phyloP scores from a whole-genome alignment of 176 grass and related monocot genomes.

The Rhynchospora tenuis region DNA sequence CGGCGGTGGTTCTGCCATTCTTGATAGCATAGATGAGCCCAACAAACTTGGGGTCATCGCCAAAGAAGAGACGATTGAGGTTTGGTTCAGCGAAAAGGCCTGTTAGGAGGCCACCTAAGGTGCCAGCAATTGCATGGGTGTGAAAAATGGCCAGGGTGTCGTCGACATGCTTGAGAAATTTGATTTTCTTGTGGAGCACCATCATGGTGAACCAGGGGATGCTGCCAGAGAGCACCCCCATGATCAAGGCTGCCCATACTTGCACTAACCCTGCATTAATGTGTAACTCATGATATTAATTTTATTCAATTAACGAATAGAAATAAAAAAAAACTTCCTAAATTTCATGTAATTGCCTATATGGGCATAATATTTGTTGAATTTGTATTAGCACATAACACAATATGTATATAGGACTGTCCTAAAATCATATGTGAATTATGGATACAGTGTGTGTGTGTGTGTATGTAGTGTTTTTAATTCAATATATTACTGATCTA shows the following conservation, averaged over 20 bases:
- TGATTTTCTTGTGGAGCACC: constrained; percentile 58
- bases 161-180: constrained; percentile 43
- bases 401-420: not conserved
- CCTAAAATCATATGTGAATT: not conserved
- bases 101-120: constrained; percentile 56
- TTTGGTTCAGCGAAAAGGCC: constrained; percentile 53
- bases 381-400: not conserved
- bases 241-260: constrained; percentile 68
- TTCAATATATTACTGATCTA: not conserved
- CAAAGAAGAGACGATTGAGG: constrained; percentile 59
- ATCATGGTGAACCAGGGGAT: constrained; percentile 87
- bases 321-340: not conserved
- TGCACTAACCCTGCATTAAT: constrained; percentile 47
- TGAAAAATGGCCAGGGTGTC: constrained; percentile 82
- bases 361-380: no score
- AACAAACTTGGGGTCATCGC: constrained; percentile 57
- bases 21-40: constrained; percentile 60
- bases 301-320: not conserved
- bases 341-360: no score
- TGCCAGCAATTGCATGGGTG: constrained; percentile 71
- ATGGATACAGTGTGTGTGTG: no score
- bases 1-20: constrained; percentile 28
- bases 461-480: no score
- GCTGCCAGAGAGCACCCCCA: constrained; percentile 57
- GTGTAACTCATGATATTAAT: not conserved